Evolutionary conservation across 305 asterid species (phyloP).

Genomic region (Solanum hybrid): DNA sequence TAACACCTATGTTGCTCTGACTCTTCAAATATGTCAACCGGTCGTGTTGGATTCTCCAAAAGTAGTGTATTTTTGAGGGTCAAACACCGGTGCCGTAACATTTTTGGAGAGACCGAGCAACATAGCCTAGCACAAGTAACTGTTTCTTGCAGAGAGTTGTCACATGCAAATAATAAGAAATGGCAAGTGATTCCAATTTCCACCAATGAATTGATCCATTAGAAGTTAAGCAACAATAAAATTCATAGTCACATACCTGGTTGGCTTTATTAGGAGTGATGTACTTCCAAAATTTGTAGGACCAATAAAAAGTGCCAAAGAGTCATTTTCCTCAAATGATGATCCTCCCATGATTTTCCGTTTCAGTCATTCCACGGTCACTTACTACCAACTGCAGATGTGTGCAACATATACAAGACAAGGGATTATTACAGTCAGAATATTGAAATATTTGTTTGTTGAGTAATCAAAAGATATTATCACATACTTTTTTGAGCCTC

Average conservation of each 20-base stretch:
- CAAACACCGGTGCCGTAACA: background rate
- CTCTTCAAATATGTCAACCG: background rate
- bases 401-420: slow-evolving; percentile 2
- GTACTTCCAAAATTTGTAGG: slow-evolving; percentile 16
- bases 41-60: background rate
- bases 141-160: background rate
- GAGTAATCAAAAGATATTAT: background rate
- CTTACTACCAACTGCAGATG: slow-evolving; percentile 60
- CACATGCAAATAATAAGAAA: background rate
- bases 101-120: background rate
- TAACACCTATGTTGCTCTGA: background rate
- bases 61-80: background rate
- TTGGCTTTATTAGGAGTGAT: slow-evolving; percentile 25
- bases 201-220: background rate
- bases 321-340: slow-evolving; percentile 75
- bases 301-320: slow-evolving; percentile 71
- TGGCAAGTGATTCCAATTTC: background rate
- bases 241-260: slow-evolving; percentile 38
- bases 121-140: background rate
- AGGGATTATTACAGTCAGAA: background rate
- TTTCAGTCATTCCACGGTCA: slow-evolving; percentile 88
- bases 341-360: slow-evolving; percentile 85
- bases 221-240: background rate
- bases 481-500: background rate
- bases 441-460: background rate